phyloP scores from a whole-genome alignment of 2,329 filamentous ascomycete genomes.

The Elsinoe fawcettii region DNA sequence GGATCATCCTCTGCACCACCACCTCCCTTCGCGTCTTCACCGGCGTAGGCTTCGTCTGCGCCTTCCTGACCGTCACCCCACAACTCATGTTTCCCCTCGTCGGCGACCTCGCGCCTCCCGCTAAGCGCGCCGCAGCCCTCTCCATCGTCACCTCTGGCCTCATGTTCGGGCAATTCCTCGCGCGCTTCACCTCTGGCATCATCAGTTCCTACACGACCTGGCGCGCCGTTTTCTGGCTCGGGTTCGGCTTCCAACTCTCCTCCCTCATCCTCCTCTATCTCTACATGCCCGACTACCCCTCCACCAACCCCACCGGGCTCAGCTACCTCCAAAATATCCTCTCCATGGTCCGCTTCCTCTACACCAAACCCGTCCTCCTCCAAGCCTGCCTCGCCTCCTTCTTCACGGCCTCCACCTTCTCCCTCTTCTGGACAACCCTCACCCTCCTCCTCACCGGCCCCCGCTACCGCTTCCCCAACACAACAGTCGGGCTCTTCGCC shows the following conservation, averaged over 20 bases:
- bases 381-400: slow-evolving; percentile 63
- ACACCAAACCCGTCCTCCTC: slow-evolving; percentile 58
- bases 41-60: slow-evolving; percentile 64
- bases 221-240: slow-evolving; percentile 73
- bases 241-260: slow-evolving; percentile 61
- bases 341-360: slow-evolving; percentile 56
- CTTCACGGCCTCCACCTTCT: slow-evolving; percentile 54
- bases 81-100: slow-evolving; percentile 69
- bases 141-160: slow-evolving; percentile 69
- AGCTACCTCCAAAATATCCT: slow-evolving; percentile 59
- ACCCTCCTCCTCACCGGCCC: slow-evolving; percentile 66
- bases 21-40: slow-evolving; percentile 56
- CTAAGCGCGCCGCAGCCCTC: slow-evolving; percentile 60
- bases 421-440: slow-evolving; percentile 64
- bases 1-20: slow-evolving; percentile 62
- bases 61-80: slow-evolving; percentile 71
- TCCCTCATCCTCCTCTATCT: slow-evolving; percentile 59
- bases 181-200: slow-evolving; percentile 66
- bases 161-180: slow-evolving; percentile 66
- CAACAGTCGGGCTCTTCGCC: slow-evolving; percentile 69
- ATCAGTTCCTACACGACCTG: slow-evolving; percentile 66
- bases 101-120: slow-evolving; percentile 64
- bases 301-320: slow-evolving; percentile 57
- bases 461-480: slow-evolving; percentile 59
- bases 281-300: slow-evolving; percentile 75